These are phyloP conservation scores for Leccinum longicurvipes DNA, from an alignment of 768 basidiomycete species.

Conservation along the genomic window DNA sequence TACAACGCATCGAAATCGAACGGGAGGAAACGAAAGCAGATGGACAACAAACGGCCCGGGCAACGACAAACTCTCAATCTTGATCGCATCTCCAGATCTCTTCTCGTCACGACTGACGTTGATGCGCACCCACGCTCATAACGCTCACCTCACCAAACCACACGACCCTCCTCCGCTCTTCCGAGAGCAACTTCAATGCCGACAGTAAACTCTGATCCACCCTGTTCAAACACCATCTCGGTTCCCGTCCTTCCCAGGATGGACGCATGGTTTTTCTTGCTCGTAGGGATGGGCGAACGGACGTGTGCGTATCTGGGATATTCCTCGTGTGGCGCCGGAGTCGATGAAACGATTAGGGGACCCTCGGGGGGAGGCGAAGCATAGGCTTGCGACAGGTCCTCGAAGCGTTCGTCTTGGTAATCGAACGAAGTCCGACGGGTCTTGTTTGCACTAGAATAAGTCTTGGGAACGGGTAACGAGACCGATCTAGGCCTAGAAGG, in stretches of 20 bases:
- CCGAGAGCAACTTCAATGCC: slow-evolving; percentile 32
- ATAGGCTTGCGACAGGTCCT: slow-evolving; percentile 31
- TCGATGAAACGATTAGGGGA: slow-evolving; percentile 20
- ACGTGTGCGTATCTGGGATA: slow-evolving; percentile 31
- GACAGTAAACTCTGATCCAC: slow-evolving; percentile 24
- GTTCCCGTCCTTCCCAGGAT: slow-evolving; percentile 14
- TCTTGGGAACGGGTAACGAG: slow-evolving; percentile 19
- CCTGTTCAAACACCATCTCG: slow-evolving; percentile 27
- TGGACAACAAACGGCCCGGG: slow-evolving; percentile 10
- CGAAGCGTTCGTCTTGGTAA: slow-evolving; percentile 17
- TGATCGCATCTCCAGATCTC: slow-evolving; percentile 4
- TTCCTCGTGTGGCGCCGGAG: slow-evolving; percentile 18
- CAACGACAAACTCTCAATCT: slow-evolving; percentile 14
- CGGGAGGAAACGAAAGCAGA: slow-evolving; percentile 4
- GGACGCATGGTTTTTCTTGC: slow-evolving; percentile 10
- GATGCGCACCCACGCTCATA: not conserved
- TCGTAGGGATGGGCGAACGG: slow-evolving; percentile 12
- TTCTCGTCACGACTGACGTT: not conserved
- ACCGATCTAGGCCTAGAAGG: slow-evolving; percentile 21
- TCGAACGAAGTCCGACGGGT: slow-evolving; percentile 16
- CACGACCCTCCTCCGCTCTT: slow-evolving; percentile 32
- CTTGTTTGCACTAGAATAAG: slow-evolving; percentile 4
- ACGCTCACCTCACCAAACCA: slow-evolving; percentile 27
- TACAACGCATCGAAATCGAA: not conserved
- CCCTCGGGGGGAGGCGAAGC: slow-evolving; percentile 29